Evolutionary conservation across 1,139 yeast species (phyloP).

Genomic region (Wickerhamomyces sp.): DNA sequence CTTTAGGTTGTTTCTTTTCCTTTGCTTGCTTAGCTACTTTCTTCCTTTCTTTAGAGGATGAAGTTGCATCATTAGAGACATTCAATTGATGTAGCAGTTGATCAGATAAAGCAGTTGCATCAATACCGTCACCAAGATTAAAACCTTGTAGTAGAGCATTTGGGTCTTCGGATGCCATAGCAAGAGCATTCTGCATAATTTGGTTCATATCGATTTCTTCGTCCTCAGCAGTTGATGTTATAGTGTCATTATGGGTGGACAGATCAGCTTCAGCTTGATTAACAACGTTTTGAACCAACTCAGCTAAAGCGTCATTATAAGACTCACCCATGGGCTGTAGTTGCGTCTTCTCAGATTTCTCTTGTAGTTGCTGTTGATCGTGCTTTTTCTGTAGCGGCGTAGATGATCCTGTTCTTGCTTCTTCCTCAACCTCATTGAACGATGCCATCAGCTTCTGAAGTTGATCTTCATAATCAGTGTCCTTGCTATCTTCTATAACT

Average conservation of each 20-base stretch:
- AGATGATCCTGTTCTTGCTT: constrained; percentile 6
- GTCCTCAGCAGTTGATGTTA: constrained; percentile 20
- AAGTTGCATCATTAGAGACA: constrained; percentile 1
- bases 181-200: constrained; percentile 68
- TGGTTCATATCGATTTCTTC: constrained; percentile 54
- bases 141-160: constrained; percentile 49
- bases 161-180: constrained; percentile 67
- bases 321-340: constrained; percentile 7
- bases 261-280: constrained; percentile 22
- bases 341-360: neutral
- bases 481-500: neutral
- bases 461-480: constrained; percentile 17
- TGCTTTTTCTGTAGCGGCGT: constrained; percentile 16
- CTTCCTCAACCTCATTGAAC: constrained; percentile 10
- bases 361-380: constrained; percentile 6
- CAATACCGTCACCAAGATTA: constrained; percentile 30
- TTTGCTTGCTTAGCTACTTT: constrained; percentile 19
- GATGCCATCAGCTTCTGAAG: constrained; percentile 22
- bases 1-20: constrained; percentile 24
- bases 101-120: constrained; percentile 10
- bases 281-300: constrained; percentile 37
- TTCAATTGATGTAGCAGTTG: constrained; percentile 15
- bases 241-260: neutral
- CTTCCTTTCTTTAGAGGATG: constrained; percentile 14
- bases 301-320: constrained; percentile 31